Conservation (phyloP, 1,139 yeast genomes). For the Blastobotrys illinoisensis region DNA sequence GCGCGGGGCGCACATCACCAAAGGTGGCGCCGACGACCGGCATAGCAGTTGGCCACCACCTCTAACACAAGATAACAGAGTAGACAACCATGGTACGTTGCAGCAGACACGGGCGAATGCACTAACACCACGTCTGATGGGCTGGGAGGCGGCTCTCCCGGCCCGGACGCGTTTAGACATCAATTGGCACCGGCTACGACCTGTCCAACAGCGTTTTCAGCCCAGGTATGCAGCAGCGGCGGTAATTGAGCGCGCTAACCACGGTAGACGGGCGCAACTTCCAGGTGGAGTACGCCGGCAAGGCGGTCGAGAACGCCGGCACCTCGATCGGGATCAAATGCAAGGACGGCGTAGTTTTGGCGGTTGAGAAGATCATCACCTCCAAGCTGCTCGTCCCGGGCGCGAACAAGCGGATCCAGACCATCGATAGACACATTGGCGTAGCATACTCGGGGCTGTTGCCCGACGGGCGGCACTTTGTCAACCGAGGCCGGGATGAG, state of each 20-base stretch:
- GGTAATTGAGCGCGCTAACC: slow-evolving; percentile 4
- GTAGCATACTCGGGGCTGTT: slow-evolving; percentile 85
- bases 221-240: slow-evolving; percentile 29
- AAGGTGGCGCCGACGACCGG: neutral
- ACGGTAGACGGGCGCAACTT: slow-evolving; percentile 88
- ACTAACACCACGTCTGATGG: neutral
- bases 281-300: slow-evolving; percentile 96
- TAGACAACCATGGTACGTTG: neutral
- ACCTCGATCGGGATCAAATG: slow-evolving; percentile 91
- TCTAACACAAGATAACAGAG: neutral
- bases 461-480: slow-evolving; percentile 96
- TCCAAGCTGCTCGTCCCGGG: slow-evolving; percentile 88
- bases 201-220: slow-evolving; percentile 83
- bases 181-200: slow-evolving; percentile 97
- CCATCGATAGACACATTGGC: slow-evolving; percentile 90
- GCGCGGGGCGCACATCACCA: neutral
- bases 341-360: slow-evolving; percentile 88
- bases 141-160: neutral
- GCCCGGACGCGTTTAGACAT: slow-evolving; percentile 44
- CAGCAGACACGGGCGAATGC: neutral
- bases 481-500: slow-evolving; percentile 88
- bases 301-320: slow-evolving; percentile 97
- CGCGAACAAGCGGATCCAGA: slow-evolving; percentile 82
- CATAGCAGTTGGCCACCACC: neutral
- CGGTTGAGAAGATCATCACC: slow-evolving; percentile 87